These are phyloP conservation scores for Rhodofomes roseus DNA, from an alignment of 1,284 basidiomycete species.

Conservation along the genomic window DNA sequence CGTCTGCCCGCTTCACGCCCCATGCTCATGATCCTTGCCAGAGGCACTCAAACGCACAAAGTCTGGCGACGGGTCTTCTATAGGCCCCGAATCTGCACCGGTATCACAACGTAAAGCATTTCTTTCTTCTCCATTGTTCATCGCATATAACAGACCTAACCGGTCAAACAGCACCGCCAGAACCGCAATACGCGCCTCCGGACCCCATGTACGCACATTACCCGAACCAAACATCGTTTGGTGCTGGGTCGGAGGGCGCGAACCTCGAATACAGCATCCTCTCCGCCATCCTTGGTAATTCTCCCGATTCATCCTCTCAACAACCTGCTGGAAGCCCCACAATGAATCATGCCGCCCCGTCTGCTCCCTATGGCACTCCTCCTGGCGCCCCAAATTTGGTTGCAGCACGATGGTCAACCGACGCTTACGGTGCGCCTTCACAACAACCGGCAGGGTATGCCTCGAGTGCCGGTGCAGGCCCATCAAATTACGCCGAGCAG, in stretches of 20 bases:
- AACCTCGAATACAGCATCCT: constrained; percentile 92
- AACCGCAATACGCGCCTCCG: constrained; percentile 35
- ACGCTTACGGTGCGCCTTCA: constrained; percentile 22
- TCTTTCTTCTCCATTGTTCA: constrained; percentile 10
- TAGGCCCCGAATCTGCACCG: constrained; percentile 22
- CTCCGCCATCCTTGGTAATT: constrained; percentile 84
- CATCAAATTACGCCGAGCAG: constrained; percentile 15
- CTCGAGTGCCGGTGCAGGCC: constrained; percentile 8
- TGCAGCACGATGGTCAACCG: constrained; percentile 44
- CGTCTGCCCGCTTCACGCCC: constrained; percentile 2
- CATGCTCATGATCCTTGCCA: constrained; percentile 32
- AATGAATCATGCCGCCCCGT: constrained; percentile 11
- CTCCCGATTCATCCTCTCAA: constrained; percentile 46
- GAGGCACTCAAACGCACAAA: constrained; percentile 60
- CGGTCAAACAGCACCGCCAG: constrained; percentile 13
- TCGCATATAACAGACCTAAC: constrained; percentile 6
- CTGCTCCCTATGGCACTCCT: constrained; percentile 17
- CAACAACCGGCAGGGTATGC: background rate
- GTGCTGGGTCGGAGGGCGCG: constrained; percentile 77
- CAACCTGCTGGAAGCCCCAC: constrained; percentile 35
- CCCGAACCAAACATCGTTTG: constrained; percentile 37
- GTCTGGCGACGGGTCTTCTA: constrained; percentile 29
- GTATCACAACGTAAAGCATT: constrained; percentile 28
- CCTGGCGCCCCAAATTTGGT: constrained; percentile 17
- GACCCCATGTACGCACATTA: constrained; percentile 51